phyloP scores from a whole-genome alignment of 164 flowering plant genomes.

The Protea cynaroides region DNA sequence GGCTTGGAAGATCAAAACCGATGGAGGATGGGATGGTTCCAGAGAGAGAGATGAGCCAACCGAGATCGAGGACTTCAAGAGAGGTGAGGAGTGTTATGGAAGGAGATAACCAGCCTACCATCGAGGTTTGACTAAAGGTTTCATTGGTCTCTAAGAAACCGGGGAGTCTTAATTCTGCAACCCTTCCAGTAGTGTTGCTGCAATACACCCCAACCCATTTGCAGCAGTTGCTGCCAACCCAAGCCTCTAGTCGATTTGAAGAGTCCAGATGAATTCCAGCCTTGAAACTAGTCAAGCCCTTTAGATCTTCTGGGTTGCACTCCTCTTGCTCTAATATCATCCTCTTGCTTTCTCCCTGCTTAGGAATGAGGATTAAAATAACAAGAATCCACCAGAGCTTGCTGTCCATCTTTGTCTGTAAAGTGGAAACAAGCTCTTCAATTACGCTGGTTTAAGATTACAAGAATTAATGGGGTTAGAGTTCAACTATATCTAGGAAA shows the following conservation, averaged over 20 bases:
- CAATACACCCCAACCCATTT: slow-evolving; percentile 54
- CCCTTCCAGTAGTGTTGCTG: slow-evolving; percentile 37
- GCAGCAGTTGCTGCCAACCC: slow-evolving; percentile 57
- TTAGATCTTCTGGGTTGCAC: too few relatives aligned
- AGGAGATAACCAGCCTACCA: slow-evolving; percentile 46
- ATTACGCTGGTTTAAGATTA: too few relatives aligned
- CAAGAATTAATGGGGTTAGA: too few relatives aligned
- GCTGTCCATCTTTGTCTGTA: slow-evolving; percentile 9
- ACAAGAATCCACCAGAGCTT: slow-evolving; percentile 17
- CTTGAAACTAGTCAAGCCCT: slow-evolving; percentile 45
- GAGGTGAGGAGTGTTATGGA: slow-evolving; percentile 36
- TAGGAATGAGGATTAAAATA: too few relatives aligned
- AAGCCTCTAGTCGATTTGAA: slow-evolving; percentile 37
- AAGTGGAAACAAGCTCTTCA: not conserved
- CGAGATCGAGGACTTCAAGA: slow-evolving; percentile 48
- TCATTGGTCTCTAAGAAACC: not conserved
- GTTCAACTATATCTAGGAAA: too few relatives aligned
- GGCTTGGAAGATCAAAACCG: slow-evolving; percentile 36
- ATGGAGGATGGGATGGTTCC: slow-evolving; percentile 36
- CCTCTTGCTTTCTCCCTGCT: too few relatives aligned
- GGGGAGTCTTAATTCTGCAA: slow-evolving; percentile 40
- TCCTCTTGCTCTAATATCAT: too few relatives aligned
- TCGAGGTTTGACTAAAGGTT: not conserved
- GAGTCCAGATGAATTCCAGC: slow-evolving; percentile 35
- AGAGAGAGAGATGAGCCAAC: slow-evolving; percentile 30